These are phyloP conservation scores for Raffaelea ambrosiae DNA, from an alignment of 2,329 filamentous ascomycete genomes.

Conservation along the genomic window DNA sequence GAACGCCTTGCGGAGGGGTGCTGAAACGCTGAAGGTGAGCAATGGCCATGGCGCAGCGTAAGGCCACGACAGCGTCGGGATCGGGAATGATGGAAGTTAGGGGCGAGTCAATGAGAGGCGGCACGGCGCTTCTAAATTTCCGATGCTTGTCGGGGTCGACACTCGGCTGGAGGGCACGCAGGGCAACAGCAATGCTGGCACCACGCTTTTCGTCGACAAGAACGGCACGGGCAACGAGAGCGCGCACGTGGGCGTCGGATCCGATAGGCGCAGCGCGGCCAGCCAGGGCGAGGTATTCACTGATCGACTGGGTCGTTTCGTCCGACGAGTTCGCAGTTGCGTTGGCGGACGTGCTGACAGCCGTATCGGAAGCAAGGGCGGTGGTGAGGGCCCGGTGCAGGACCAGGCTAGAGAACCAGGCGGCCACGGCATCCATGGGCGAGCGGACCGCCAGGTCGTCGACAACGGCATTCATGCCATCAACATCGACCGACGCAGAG, in stretches of 20 bases:
- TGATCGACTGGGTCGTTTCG: not conserved
- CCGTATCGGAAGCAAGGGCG: slow-evolving; percentile 45
- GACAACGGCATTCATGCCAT: slow-evolving; percentile 73
- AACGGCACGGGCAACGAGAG: slow-evolving; percentile 50
- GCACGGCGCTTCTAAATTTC: slow-evolving; percentile 19
- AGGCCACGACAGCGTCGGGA: slow-evolving; percentile 45
- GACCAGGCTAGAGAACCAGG: slow-evolving; percentile 76
- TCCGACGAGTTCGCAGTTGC: slow-evolving; percentile 9
- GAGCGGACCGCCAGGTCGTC: slow-evolving; percentile 79
- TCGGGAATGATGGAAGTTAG: slow-evolving; percentile 29
- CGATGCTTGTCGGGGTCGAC: slow-evolving; percentile 25
- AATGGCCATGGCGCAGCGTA: slow-evolving; percentile 52
- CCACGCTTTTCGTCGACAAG: slow-evolving; percentile 45
- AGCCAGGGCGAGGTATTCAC: slow-evolving; percentile 56
- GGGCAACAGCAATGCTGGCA: slow-evolving; percentile 46
- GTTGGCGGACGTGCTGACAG: slow-evolving; percentile 30
- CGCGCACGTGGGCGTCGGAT: slow-evolving; percentile 59
- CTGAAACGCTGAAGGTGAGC: slow-evolving; percentile 43
- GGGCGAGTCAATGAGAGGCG: slow-evolving; percentile 38
- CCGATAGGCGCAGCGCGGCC: slow-evolving; percentile 67
- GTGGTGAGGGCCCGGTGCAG: slow-evolving; percentile 61
- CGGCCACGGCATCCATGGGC: slow-evolving; percentile 80
- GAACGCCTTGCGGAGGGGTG: slow-evolving; percentile 31
- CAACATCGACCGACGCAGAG: slow-evolving; percentile 47
- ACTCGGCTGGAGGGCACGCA: slow-evolving; percentile 40